Base-by-base conservation (phyloP, 768 basidiomycete genomes). In the Pleurotus tuoliensis region DNA sequence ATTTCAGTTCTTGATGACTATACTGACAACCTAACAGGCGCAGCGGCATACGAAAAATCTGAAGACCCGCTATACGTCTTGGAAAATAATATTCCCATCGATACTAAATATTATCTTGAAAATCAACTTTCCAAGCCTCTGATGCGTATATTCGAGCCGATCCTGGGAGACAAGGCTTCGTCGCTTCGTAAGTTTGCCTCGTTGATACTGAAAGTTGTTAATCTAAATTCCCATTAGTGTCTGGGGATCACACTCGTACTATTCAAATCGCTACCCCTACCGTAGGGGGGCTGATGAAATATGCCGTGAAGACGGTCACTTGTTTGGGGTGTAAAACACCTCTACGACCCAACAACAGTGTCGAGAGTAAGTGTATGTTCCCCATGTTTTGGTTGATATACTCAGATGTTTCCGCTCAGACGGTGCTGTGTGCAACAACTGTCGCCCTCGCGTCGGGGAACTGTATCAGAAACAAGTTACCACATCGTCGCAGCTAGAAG, bases 251-350 rank as follows among this genome's bases (percentile, higher is more conserved):
- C 65, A 98, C 97, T 2, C 80, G 97, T 27, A 86, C 94, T 0
- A 97, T 99, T 47, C 87, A 94, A 60, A 98, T 98, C 50, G 94
- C 95, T 4, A 98, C 97, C 1, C 97, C 97, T 0, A 95, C 93
- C 0, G 84, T 94, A 8, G 97, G 97, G 15, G 97, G 97, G 22
- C 71, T 99, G 53, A 99, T 99, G 97, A 98, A 96, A 69, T 99
- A 98, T 64, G 94, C 95, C 0, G 94, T 98, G 25, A 96, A 94
- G 73, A 96, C 91, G 0, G 84, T 90, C 3, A 99, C 93, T 2
- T 99, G 97, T 66, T 76, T 99, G 47, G 92, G 96, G 0, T 99
- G 97, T 73, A 96, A 94, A 71, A 96, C 96, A 0, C 87, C 93
- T 7, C 67, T 99, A 58, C 80, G 83, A 45, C 71, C 81, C 3